A percentile compares a stretch with the other conserved stretches of the same genome.
Conservation (phyloP, 1,284 basidiomycete species). For the Mycena sp. region DNA sequence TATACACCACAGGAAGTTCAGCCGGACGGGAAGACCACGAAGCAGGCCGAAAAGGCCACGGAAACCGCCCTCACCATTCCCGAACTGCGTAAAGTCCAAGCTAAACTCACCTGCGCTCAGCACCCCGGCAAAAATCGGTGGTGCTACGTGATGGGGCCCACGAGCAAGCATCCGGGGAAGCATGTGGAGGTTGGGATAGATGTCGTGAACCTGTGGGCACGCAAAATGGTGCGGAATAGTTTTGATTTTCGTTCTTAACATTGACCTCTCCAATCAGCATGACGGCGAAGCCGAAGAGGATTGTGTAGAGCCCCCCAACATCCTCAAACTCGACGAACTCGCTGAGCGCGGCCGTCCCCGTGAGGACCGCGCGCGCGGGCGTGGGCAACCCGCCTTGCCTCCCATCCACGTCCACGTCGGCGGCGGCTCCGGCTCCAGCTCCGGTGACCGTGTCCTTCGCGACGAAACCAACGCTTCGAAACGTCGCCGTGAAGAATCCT, state of each 20-base stretch:
- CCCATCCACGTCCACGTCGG: too few relatives aligned
- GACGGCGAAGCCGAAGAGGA: neutral
- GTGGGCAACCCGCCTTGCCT: too few relatives aligned
- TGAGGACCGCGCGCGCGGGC: too few relatives aligned
- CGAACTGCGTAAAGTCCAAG: neutral
- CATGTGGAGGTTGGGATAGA: neutral
- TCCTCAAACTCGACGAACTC: neutral
- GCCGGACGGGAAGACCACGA: constrained; percentile 1
- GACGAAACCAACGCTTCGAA: neutral
- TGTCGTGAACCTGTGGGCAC: neutral
- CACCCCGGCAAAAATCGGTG: constrained; percentile 2
- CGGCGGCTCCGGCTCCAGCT: too few relatives aligned
- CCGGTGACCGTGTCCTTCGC: too few relatives aligned
- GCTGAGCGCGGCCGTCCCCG: too few relatives aligned
- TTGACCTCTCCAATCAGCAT: neutral
- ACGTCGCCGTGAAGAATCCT: neutral
- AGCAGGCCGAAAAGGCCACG: neutral
- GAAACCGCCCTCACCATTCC: neutral
- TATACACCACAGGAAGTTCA: constrained; percentile 4
- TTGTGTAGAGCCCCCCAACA: neutral
- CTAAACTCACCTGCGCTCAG: neutral
- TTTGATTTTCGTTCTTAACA: neutral
- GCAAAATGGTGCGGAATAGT: neutral
- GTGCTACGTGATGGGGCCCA: neutral
- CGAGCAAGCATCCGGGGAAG: neutral